Evolutionary conservation across 2,329 filamentous ascomycete species (phyloP).

Genomic region (Monilinia polystroma): DNA sequence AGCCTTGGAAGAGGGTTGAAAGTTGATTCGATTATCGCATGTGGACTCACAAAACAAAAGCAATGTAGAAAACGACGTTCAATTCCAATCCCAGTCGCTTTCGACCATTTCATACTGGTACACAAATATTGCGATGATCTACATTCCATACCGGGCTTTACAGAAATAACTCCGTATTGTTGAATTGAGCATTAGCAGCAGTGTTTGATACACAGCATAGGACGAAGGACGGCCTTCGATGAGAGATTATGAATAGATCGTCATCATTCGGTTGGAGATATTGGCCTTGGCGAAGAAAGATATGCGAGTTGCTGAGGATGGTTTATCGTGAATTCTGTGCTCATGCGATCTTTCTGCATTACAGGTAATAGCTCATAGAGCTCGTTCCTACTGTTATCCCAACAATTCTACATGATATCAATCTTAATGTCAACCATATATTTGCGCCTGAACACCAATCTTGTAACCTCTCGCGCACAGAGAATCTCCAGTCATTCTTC

Average conservation of each 20-base stretch:
- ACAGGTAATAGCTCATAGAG: not conserved
- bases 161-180: not conserved
- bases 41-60: not conserved
- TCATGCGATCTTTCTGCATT: not conserved
- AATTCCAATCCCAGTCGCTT: too few species aligned
- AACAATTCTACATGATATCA: not conserved
- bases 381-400: not conserved
- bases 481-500: not conserved
- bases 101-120: too few species aligned
- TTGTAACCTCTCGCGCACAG: not conserved
- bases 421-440: not conserved
- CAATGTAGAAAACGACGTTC: too few species aligned
- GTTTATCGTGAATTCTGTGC: not conserved
- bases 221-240: not conserved
- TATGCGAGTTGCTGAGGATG: not conserved
- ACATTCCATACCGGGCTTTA: not conserved
- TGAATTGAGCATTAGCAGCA: not conserved
- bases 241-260: not conserved
- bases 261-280: not conserved
- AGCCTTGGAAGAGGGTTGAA: not conserved
- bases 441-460: slow-evolving; percentile 12
- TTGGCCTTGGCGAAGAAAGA: too few species aligned
- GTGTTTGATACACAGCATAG: not conserved
- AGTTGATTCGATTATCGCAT: not conserved
- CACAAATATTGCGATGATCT: not conserved